Evolutionary conservation across 1,139 yeast species (phyloP), one percentile per base, ranked within the genome.

Genomic region (Lodderomyces pseudojiufengensis): DNA sequence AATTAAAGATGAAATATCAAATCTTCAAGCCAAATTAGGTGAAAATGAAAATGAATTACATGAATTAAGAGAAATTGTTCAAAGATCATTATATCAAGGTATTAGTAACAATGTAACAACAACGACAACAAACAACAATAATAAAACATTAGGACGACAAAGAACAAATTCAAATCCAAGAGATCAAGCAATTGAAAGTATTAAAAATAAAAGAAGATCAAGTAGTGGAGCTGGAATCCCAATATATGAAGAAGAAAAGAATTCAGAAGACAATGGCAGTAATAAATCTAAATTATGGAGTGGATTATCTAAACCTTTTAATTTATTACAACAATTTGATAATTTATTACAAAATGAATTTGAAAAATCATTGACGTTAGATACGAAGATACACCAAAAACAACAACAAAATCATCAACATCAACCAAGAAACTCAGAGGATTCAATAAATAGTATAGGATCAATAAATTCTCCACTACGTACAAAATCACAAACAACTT

Each of bases 271-370:
- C 28, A 14, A 28, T 14, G 11, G 15, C 37, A 14, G 21, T 18
- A 24, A 35, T 1, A 29, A 35, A 37, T 57, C 63, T 21, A 53
- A 59, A 23, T 36, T 69, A 16, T 56, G 77, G 75, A 44, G 37
- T 27, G 48, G 47, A 8, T 31, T 47, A 22, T 35, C 77, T 10
- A 80, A 76, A 46, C 86, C 90, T 1, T 63, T 82, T 32, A 74
- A 68, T 29, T 64, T 81, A 39, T 67, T 83, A 30, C 85, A 80
- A 47, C 87, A 80, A 43, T 73, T 83, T 49, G 92, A 83, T 54
- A 75, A 74, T 33, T 66, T 81, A 59, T 61, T 83, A 21, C 86
- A 78, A 50, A 73, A 68, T 39, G 90, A 82, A 51, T 67, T 83
- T 44, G 90, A 82, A 48, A 75, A 53, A 58, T 78, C 62, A 22